phyloP scores from a whole-genome alignment of 2,329 filamentous ascomycete species.

The Apiospora pterosperma region DNA sequence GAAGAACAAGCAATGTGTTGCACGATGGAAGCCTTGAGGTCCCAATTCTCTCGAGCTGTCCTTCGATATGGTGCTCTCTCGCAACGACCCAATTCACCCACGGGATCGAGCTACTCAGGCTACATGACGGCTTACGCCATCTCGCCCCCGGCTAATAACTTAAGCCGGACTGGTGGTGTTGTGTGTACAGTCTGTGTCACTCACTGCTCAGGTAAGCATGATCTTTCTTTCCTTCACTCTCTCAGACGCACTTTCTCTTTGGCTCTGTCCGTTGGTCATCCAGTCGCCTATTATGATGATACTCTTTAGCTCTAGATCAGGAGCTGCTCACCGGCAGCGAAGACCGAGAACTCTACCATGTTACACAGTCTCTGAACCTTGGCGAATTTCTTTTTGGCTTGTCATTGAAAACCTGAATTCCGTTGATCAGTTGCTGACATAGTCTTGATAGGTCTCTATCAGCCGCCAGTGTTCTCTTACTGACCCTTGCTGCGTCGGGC shows the following conservation, averaged over 20 bases:
- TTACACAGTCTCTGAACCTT: conserved; percentile 14
- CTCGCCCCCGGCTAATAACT: background rate
- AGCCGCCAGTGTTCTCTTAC: background rate
- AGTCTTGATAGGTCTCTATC: background rate
- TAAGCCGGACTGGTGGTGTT: background rate
- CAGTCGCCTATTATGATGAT: conserved; percentile 9
- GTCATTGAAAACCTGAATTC: background rate
- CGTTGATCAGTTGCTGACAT: background rate
- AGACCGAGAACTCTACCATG: conserved; percentile 12
- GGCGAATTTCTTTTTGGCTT: background rate
- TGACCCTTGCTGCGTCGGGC: background rate
- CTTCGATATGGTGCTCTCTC: conserved; percentile 3
- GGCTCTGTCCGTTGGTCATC: background rate
- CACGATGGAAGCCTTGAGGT: conserved; percentile 6
- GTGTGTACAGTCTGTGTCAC: too few species aligned
- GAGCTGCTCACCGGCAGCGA: conserved; percentile 7
- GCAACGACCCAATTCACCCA: conserved; percentile 1
- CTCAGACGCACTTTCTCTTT: too few species aligned
- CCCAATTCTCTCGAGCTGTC: conserved; percentile 1
- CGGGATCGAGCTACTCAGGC: background rate
- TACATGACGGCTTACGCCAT: background rate
- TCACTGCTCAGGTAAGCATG: background rate
- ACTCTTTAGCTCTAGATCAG: conserved; percentile 13
- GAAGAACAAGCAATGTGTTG: conserved; percentile 14
- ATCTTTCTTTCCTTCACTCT: background rate